Conservation (phyloP, 2,329 filamentous ascomycete species). For the Cladosporium velox region DNA sequence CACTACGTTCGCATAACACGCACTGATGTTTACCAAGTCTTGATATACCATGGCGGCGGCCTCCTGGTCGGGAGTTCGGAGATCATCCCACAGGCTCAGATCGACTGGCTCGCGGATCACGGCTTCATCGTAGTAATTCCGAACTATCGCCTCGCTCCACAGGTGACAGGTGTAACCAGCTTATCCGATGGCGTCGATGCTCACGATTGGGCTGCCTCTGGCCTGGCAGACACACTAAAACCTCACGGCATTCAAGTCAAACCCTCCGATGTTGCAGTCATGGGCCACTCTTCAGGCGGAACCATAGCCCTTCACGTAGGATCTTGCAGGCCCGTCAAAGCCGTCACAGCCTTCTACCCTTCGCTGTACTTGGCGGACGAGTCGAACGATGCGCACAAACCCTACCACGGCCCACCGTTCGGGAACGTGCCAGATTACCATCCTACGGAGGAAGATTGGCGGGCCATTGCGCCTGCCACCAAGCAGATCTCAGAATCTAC, state of each 20-base stretch:
- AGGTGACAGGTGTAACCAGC: slow-evolving; percentile 37
- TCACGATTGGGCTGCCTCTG: slow-evolving; percentile 41
- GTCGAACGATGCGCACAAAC: slow-evolving; percentile 21
- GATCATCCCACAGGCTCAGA: slow-evolving; percentile 27
- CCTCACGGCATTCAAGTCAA: slow-evolving; percentile 33
- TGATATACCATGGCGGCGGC: slow-evolving; percentile 27
- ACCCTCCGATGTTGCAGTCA: slow-evolving; percentile 38
- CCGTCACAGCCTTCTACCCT: slow-evolving; percentile 28
- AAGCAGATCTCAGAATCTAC: slow-evolving; percentile 24
- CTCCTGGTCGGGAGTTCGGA: slow-evolving; percentile 28
- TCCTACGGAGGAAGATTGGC: slow-evolving; percentile 26
- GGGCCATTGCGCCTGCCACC: slow-evolving; percentile 21
- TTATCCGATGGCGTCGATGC: slow-evolving; percentile 41
- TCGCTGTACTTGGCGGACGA: slow-evolving; percentile 25
- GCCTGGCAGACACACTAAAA: slow-evolving; percentile 28
- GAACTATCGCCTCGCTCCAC: slow-evolving; percentile 38
- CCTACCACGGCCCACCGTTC: slow-evolving; percentile 25
- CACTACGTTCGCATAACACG: background rate
- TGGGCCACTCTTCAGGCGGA: slow-evolving; percentile 44
- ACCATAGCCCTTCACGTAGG: slow-evolving; percentile 50
- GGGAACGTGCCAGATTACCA: slow-evolving; percentile 24
- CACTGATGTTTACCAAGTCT: slow-evolving; percentile 17
- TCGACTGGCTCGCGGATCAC: slow-evolving; percentile 22
- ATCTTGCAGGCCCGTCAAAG: slow-evolving; percentile 23
- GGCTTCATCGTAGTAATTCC: slow-evolving; percentile 30